Conservation (phyloP, 768 basidiomycete species). For the Amylocystis lapponica region DNA sequence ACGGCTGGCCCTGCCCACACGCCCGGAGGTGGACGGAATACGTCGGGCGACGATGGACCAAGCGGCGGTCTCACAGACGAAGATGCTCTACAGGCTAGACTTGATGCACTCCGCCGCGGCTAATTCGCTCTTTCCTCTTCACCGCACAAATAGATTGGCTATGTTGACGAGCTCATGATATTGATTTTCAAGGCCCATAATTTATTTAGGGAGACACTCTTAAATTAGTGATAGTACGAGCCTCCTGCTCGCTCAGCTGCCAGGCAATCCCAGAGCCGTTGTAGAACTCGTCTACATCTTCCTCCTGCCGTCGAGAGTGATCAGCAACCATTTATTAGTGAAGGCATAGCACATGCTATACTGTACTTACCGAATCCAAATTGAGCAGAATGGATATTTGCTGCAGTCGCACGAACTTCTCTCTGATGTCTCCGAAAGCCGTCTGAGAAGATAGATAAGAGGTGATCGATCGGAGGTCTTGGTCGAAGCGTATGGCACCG, state of each 20-base stretch:
- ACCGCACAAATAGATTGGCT: no score
- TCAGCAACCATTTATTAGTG: constrained; percentile 4
- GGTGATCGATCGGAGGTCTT: constrained; percentile 80
- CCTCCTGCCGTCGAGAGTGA: constrained; percentile 51
- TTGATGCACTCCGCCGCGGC: constrained; percentile 82
- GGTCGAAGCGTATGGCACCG: constrained; percentile 93
- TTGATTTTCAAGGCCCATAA: no score
- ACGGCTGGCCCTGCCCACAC: constrained; percentile 35
- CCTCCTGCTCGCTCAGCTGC: constrained; percentile 76
- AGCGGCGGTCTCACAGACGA: constrained; percentile 60
- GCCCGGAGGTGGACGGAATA: constrained; percentile 33
- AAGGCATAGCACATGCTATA: background rate
- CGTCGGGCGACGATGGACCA: constrained; percentile 28
- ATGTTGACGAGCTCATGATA: no score
- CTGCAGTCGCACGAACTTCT: constrained; percentile 87
- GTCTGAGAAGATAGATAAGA: constrained; percentile 85
- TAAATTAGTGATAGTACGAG: constrained; percentile 34
- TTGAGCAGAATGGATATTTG: constrained; percentile 92
- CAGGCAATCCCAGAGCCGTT: constrained; percentile 88
- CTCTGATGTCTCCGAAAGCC: constrained; percentile 82
- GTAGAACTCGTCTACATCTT: constrained; percentile 93
- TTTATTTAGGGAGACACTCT: constrained; percentile 2
- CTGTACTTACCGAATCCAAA: constrained; percentile 69
- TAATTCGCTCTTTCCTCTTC: no score
- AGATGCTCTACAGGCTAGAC: constrained; percentile 87